Evolutionary conservation across 176 grass and related monocot species (phyloP).

Genomic region (bread wheat (Triticum aestivum)): DNA sequence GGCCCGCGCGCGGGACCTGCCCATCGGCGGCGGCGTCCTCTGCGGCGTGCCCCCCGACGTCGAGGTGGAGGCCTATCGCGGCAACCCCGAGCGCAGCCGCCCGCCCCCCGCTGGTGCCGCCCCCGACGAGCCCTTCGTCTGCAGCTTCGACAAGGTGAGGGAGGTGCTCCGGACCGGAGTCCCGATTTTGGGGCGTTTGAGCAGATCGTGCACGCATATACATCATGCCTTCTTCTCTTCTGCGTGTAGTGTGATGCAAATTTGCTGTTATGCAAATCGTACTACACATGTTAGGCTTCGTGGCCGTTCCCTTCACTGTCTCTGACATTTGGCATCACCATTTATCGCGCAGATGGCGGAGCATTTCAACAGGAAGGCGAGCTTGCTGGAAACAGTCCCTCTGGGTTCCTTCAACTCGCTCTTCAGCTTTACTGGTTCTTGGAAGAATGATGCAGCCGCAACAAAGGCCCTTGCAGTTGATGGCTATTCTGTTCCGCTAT

Average conservation of each 20-base stretch:
- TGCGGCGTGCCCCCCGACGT: constrained; percentile 56
- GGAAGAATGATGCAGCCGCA: constrained; percentile 66
- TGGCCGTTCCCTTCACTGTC: background rate
- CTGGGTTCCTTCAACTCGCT: constrained; percentile 90
- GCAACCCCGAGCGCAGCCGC: constrained; percentile 43
- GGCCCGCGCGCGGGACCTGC: constrained; percentile 45
- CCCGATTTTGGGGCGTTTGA: constrained; percentile 9
- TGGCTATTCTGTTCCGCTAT: constrained; percentile 65
- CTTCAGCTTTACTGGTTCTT: constrained; percentile 91
- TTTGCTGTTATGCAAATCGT: constrained; percentile 14
- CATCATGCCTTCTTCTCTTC: background rate
- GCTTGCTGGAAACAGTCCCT: constrained; percentile 64
- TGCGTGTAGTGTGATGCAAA: background rate
- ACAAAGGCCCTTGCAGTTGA: constrained; percentile 89
- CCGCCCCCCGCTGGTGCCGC: background rate
- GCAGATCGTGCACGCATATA: constrained; percentile 21
- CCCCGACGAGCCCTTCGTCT: constrained; percentile 46
- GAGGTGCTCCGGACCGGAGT: background rate
- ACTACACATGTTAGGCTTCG: background rate
- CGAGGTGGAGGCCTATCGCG: constrained; percentile 35
- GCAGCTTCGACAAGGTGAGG: constrained; percentile 67
- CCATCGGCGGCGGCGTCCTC: constrained; percentile 40
- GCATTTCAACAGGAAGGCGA: constrained; percentile 84
- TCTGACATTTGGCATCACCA: constrained; percentile 14
- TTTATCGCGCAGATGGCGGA: constrained; percentile 79